Evolutionary conservation across 352 stramenopile species (phyloP), one percentile per base, ranked within the genome.

Genomic region (Ophiocytium majus): DNA sequence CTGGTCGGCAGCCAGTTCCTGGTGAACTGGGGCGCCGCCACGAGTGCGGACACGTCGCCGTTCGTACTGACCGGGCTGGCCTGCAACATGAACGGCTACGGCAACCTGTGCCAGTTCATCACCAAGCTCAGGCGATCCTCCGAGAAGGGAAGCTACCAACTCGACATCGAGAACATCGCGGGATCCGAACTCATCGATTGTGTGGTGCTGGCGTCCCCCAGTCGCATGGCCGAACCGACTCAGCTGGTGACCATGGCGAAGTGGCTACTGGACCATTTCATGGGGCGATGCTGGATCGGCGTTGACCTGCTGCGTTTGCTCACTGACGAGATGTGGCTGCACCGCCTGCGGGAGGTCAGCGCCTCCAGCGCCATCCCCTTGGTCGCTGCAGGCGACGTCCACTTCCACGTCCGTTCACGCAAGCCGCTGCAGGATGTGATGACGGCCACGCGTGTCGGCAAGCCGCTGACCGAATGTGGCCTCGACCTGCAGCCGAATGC

Each of bases 291-390:
- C n/a, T n/a, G n/a, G n/a, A n/a, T n/a, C n/a, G n/a, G n/a, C n/a
- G n/a, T n/a, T n/a, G n/a, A n/a, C n/a, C n/a, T n/a, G n/a, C n/a
- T n/a, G n/a, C n/a, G n/a, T n/a, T n/a, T n/a, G n/a, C n/a, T n/a
- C n/a, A n/a, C 57, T 71, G 19, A 71, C 57, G 57, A 71, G 19
- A 28, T 71, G 19, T 71, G 57, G 57, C 57, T 71, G 57, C 57
- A 23, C 23, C 57, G 57, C 57, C 23, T 71, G 57, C 23, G 28
- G 57, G 28, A 28, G 19, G 19, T 71, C 19, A 28, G 19, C 28
- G 57, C 57, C 19, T 23, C 23, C 23, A 28, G 19, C 57, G 57
- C 19, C 23, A 71, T 71, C 28, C 57, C 57, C 19, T 28, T 71
- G 19, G 57, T 71, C 57, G 57, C 57, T 71, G 23, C 57, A 28